These are phyloP conservation scores for Alternaria arbusti DNA, from an alignment of 2,329 filamentous ascomycete genomes.

Conservation along the genomic window DNA sequence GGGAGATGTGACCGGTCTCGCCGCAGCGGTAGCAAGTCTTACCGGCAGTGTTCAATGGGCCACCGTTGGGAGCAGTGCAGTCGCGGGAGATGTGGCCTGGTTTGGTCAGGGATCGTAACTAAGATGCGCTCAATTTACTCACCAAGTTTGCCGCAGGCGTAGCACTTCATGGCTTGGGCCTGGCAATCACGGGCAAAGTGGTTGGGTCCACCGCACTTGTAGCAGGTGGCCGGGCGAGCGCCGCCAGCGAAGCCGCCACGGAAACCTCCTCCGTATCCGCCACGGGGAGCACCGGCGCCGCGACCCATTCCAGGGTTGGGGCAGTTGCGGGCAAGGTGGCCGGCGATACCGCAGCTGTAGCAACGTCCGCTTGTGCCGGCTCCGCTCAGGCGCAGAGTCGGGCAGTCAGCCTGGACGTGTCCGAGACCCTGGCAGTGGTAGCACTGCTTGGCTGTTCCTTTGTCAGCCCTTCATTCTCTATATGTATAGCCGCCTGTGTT, in stretches of 20 bases:
- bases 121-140: not conserved
- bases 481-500: not conserved
- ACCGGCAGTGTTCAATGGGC: slow-evolving; percentile 90
- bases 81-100: slow-evolving; percentile 86
- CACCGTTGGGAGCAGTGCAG: slow-evolving; percentile 96
- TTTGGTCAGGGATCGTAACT: slow-evolving; percentile 5
- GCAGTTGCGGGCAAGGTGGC: slow-evolving; percentile 91
- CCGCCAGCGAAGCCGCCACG: slow-evolving; percentile 78
- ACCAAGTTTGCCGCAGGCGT: slow-evolving; percentile 87
- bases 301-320: slow-evolving; percentile 75
- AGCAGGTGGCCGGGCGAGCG: slow-evolving; percentile 69
- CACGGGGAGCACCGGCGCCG: slow-evolving; percentile 70
- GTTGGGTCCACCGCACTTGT: slow-evolving; percentile 84
- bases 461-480: slow-evolving; percentile 17
- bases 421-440: slow-evolving; percentile 99
- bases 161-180: slow-evolving; percentile 98
- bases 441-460: slow-evolving; percentile 85
- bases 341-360: slow-evolving; percentile 94
- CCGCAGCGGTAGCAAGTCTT: slow-evolving; percentile 99
- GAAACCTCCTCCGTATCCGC: slow-evolving; percentile 71
- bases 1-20: slow-evolving; percentile 93
- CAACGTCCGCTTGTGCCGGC: slow-evolving; percentile 83
- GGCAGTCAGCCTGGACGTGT: slow-evolving; percentile 98
- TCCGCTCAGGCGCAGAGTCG: slow-evolving; percentile 87
- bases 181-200: slow-evolving; percentile 99